Conservation (phyloP, 306 rosid genomes). For the Vicia sativa region DNA sequence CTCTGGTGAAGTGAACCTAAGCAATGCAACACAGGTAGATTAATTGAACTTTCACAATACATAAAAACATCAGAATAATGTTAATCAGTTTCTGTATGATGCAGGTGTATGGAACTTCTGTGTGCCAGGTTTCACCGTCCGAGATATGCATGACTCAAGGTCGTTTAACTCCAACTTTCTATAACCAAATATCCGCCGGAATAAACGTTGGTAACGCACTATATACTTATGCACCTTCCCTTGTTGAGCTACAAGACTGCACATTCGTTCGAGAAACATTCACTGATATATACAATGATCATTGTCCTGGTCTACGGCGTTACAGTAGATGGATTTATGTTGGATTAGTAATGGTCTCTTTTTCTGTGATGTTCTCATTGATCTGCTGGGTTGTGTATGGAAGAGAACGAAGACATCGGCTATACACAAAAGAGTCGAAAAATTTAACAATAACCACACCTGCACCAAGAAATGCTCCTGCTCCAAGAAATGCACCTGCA, state of each 20-base stretch:
- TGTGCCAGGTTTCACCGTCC: constrained; percentile 58
- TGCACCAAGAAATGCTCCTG: background rate
- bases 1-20: constrained; percentile 53
- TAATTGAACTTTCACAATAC: constrained; percentile 2
- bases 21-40: constrained; percentile 64
- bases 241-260: constrained; percentile 70
- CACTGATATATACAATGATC: constrained; percentile 46
- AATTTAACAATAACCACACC: background rate
- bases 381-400: constrained; percentile 88
- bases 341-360: constrained; percentile 74
- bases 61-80: too few species aligned
- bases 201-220: constrained; percentile 64
- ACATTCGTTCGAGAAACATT: constrained; percentile 71
- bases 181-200: constrained; percentile 58
- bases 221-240: constrained; percentile 62
- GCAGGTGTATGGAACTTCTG: constrained; percentile 71
- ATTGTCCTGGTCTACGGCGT: constrained; percentile 71
- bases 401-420: constrained; percentile 78
- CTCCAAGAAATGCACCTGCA: background rate
- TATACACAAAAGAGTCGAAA: constrained; percentile 51
- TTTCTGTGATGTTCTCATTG: constrained; percentile 75
- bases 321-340: constrained; percentile 63
- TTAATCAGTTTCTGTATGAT: constrained; percentile 7
- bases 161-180: constrained; percentile 72
- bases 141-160: constrained; percentile 67